Base-by-base conservation (phyloP, 495 filamentous ascomycete genomes). In the Penicillium maclennaniae region DNA sequence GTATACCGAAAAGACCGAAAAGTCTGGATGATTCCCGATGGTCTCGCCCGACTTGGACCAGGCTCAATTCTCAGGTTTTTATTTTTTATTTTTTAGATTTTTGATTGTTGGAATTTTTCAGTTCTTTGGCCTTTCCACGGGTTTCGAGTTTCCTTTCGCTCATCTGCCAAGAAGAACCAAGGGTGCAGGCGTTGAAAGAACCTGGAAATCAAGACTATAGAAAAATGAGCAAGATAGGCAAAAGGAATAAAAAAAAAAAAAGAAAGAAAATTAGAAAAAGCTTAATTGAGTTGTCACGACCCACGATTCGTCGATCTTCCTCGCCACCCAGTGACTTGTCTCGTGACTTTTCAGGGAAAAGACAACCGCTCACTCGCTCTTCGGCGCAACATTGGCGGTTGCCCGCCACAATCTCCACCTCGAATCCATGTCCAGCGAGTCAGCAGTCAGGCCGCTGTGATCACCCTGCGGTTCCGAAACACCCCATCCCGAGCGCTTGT, bases 291-390 rank as follows among this genome's bases (percentile, higher is more conserved):
- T 4, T 23, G 25, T 9, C 10, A 34, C 38, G 26, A 43, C 40
- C 19, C 19, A 7, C 23, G 41, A 52, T 52, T 40, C 38, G 38
- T 50, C 38, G 53, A 46, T 55, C 34, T 12, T 31, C 36, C 31
- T 51, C 43, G 46, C 51, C 42, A 54, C 55, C 56, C 61, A 64
- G 58, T 61, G 55, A 64, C 48, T 31, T 26, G 26, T 39, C 16
- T 7, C n/a, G 10, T 26, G 14, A 15, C 36, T 21, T 25, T 27
- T 21, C 15, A 9, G 2, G 10, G 31, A 9, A 12, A 34, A 34
- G 10, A 34, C 31, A 34, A 12, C 31, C 31, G 31, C 1, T 14
- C 10, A 34, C 31, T 34, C 31, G 31, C 8, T 34, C 10, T 27
- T 49, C 36, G 45, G 45, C 39, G 43, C 58, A 49, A 7, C 27